Evolutionary conservation across 768 basidiomycete genomes (phyloP), one percentile per base, ranked within the genome.

Genomic region (Agaricus sinodeliciosus): DNA sequence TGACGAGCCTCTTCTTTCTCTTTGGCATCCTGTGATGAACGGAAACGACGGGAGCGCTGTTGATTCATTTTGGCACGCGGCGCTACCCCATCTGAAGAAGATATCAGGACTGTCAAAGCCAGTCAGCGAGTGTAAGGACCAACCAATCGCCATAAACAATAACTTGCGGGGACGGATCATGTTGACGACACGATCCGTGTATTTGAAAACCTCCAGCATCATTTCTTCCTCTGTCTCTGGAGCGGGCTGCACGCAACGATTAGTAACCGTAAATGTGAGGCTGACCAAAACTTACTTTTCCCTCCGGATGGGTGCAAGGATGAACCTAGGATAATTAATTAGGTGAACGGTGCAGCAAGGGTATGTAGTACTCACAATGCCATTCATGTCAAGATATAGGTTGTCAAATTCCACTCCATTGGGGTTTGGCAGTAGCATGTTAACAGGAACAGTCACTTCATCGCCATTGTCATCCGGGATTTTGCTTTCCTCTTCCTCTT

Each of bases 51-150:
- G 13, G 94, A 93, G 9, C 96, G 91, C 67, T 99, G 96, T 64
- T 99, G 96, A 65, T 99, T 99, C 96, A 99, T 99, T 73, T 99
- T 99, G 37, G 96, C 96, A 62, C 95, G 84, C 28, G 95, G 95
- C 9, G 95, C 95, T 18, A 97, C 95, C 55, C 95, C 95, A 63
- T 98, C 94, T 95, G 51, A 39, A 18, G 8, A 40, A 50, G 36
- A 39, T 5, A 42, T 57, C 9, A 52, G 34, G 18, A 31, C 11
- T 44, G 27, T 26, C 22, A 3, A 27, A 16, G 25, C 13, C 16
- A n/a, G 37, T 4, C n/a, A 35, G 47, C 11, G 36, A 47, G 48
- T 15, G 12, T 39, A 43, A 40, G 12, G 27, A 69, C 82, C 55
- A 49, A 92, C 94, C 95, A 61, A 99, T 95, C 45, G 96, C 96